Conservation (phyloP, 2,329 filamentous ascomycete species). For the Aspergillus neotritici region DNA sequence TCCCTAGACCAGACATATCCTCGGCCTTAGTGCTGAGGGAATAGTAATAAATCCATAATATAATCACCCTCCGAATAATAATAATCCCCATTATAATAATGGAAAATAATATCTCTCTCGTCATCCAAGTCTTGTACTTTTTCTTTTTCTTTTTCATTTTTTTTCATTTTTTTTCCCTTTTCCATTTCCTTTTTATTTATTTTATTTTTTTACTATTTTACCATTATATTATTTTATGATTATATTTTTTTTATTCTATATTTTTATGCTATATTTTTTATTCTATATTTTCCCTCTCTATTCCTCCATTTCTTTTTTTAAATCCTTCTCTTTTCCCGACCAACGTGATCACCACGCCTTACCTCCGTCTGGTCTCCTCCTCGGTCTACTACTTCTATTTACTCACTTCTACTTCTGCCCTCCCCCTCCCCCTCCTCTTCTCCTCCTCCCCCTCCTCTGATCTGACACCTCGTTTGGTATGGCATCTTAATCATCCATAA, state of each 20-base stretch:
- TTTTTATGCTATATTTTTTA: neutral
- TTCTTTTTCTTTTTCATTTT: constrained; percentile 11
- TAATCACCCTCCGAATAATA: too few species aligned
- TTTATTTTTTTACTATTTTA: neutral
- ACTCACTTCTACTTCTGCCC: constrained; percentile 22
- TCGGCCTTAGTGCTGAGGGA: constrained; percentile 15
- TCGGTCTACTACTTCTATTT: constrained; percentile 5
- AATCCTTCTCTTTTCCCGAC: too few species aligned
- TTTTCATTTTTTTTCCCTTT: constrained; percentile 9
- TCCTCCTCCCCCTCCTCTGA: constrained; percentile 15
- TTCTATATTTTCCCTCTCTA: constrained; percentile 1
- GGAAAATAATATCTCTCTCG: constrained; percentile 16
- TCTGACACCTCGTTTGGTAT: constrained; percentile 22
- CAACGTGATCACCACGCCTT: constrained; percentile 13
- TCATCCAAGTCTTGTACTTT: constrained; percentile 11
- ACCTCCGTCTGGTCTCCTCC: constrained; percentile 7
- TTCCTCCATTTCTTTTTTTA: neutral
- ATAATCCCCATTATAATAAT: too few species aligned
- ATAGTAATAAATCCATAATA: too few species aligned
- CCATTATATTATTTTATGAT: neutral
- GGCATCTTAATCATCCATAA: constrained; percentile 20
- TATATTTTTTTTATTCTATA: constrained; percentile 8
- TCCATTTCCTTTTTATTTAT: constrained; percentile 10
- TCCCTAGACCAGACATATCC: constrained; percentile 12
- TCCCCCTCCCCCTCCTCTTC: constrained; percentile 20